These are phyloP conservation scores for Kodamaea sp. DNA, from an alignment of 1,139 yeast species.

Conservation along the genomic window DNA sequence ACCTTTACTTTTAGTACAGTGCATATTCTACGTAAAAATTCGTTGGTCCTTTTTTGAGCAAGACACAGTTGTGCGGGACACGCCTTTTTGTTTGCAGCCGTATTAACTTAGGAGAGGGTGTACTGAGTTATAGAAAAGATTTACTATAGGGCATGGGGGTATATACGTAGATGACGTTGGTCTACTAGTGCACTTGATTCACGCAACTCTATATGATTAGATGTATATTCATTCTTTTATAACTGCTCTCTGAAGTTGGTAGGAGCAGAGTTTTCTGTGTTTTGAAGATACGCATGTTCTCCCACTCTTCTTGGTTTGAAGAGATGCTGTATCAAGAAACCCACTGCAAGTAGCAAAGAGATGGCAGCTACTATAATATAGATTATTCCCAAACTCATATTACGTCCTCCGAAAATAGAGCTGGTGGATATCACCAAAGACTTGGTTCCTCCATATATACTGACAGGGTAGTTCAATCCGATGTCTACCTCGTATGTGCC, in stretches of 20 bases:
- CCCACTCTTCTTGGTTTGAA: slow-evolving; percentile 48
- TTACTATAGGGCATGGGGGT: too few relatives aligned
- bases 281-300: slow-evolving; percentile 45
- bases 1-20: too few relatives aligned
- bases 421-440: slow-evolving; percentile 67
- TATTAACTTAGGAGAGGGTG: not conserved
- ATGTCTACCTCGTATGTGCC: slow-evolving; percentile 65
- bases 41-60: slow-evolving; percentile 10
- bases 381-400: slow-evolving; percentile 64
- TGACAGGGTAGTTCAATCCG: slow-evolving; percentile 69
- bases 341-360: slow-evolving; percentile 47
- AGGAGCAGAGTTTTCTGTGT: slow-evolving; percentile 11
- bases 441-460: slow-evolving; percentile 69
- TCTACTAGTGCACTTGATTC: too few relatives aligned
- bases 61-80: slow-evolving; percentile 6
- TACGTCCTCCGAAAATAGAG: slow-evolving; percentile 69
- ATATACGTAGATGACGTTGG: too few relatives aligned
- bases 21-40: slow-evolving; percentile 3
- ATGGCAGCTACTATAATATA: slow-evolving; percentile 65
- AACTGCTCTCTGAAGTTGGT: slow-evolving; percentile 22
- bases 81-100: slow-evolving; percentile 4
- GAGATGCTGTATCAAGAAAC: slow-evolving; percentile 48
- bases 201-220: too few relatives aligned
- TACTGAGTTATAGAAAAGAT: not conserved
- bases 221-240: too few relatives aligned